A percentile compares a stretch with the other conserved stretches of the same genome.
Evolutionary conservation across 305 asterid genomes (phyloP).

Genomic region (Fraxinus velutina): DNA sequence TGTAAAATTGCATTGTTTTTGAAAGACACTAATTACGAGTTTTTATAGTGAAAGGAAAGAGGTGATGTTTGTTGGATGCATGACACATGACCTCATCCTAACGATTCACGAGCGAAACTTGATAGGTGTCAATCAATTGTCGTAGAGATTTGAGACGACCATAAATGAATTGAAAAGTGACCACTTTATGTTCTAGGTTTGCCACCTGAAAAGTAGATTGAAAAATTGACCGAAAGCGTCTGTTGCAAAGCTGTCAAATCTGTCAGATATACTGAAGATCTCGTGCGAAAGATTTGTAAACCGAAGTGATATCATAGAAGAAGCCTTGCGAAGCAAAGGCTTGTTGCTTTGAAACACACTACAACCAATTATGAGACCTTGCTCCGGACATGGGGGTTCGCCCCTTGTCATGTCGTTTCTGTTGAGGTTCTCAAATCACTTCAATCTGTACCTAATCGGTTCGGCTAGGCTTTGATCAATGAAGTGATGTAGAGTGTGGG

Average conservation of each 20-base stretch:
- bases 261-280: background rate
- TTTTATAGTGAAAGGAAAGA: background rate
- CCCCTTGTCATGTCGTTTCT: background rate
- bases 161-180: background rate
- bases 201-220: background rate
- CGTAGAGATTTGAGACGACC: background rate
- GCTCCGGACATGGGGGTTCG: background rate
- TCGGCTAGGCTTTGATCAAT: background rate
- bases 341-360: background rate
- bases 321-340: background rate
- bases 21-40: background rate
- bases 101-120: no score
- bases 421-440: background rate
- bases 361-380: background rate
- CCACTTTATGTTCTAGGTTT: background rate
- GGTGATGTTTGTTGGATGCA: background rate
- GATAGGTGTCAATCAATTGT: background rate
- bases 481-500: background rate
- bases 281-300: background rate
- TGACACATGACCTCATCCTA: background rate
- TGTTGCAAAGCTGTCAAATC: background rate
- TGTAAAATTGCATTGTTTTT: background rate
- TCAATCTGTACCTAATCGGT: background rate
- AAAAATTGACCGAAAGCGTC: background rate
- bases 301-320: background rate